A percentile compares a stretch with the other conserved stretches of the same genome.
Conservation (phyloP, 208 protist genomes). For the Wallacemonas sp. region DNA sequence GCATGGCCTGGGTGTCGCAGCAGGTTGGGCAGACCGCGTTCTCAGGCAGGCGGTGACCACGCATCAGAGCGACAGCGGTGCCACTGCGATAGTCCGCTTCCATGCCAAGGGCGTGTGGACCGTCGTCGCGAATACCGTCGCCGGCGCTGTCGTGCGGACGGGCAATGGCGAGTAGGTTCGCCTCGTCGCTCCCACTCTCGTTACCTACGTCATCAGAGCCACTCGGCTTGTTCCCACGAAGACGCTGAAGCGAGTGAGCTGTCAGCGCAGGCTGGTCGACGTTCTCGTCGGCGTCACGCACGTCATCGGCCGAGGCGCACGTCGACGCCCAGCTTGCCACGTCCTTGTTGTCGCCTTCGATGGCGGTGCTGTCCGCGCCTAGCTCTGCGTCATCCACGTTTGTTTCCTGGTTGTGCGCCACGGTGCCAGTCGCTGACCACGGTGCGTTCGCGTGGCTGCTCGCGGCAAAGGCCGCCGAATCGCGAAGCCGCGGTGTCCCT, state of each 20-base stretch:
- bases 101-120: neutral
- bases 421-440: too few species aligned
- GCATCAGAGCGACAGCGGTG: neutral
- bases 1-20: constrained; percentile 42
- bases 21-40: constrained; percentile 64
- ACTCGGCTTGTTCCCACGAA: neutral
- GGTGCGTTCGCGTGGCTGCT: too few species aligned
- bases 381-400: neutral
- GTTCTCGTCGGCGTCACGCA: neutral
- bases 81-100: neutral
- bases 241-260: constrained; percentile 8
- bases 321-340: neutral
- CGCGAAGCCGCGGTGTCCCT: neutral
- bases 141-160: neutral
- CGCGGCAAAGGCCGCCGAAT: too few species aligned
- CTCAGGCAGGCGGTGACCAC: constrained; percentile 16
- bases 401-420: too few species aligned
- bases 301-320: neutral
- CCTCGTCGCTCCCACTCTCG: constrained; percentile 5
- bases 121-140: neutral
- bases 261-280: neutral
- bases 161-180: neutral
- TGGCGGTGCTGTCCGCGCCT: too few species aligned
- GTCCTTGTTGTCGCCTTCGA: neutral
- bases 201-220: neutral